These are phyloP conservation scores for Colletotrichum ledebouriae DNA, from an alignment of 2,329 filamentous ascomycete species.

Conservation along the genomic window DNA sequence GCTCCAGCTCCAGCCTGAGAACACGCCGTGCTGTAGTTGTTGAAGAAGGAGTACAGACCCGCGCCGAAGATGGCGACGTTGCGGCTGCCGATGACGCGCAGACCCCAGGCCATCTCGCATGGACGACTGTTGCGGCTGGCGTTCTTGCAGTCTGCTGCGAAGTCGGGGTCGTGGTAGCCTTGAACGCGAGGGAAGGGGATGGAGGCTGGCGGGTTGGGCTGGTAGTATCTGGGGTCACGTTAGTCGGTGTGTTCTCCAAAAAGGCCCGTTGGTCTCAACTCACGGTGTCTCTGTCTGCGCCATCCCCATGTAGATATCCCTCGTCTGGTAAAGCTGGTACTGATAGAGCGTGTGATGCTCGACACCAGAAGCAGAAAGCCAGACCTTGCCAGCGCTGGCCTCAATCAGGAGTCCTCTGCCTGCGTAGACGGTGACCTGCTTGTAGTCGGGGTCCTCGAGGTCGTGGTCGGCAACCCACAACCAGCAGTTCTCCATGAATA, in stretches of 20 bases:
- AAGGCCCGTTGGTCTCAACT: background rate
- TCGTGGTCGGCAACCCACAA: slow-evolving; percentile 67
- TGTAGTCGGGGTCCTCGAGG: slow-evolving; percentile 62
- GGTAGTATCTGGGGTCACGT: slow-evolving; percentile 65
- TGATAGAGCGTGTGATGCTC: slow-evolving; percentile 79
- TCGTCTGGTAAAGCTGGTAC: slow-evolving; percentile 73
- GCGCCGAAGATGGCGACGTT: slow-evolving; percentile 72
- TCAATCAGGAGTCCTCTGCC: slow-evolving; percentile 66
- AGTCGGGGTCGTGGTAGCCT: slow-evolving; percentile 65
- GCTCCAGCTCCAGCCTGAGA: slow-evolving; percentile 56
- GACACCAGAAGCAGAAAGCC: slow-evolving; percentile 74
- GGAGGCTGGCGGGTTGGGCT: slow-evolving; percentile 72
- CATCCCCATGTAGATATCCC: slow-evolving; percentile 73
- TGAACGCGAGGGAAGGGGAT: slow-evolving; percentile 65
- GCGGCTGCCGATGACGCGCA: slow-evolving; percentile 69
- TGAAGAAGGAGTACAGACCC: slow-evolving; percentile 78
- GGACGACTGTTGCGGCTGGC: slow-evolving; percentile 49
- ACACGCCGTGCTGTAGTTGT: slow-evolving; percentile 69
- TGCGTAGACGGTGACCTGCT: slow-evolving; percentile 65
- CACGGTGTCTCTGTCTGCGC: slow-evolving; percentile 73
- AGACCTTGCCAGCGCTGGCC: slow-evolving; percentile 60
- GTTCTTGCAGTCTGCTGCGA: slow-evolving; percentile 57
- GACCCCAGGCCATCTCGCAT: slow-evolving; percentile 74
- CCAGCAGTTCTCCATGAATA: slow-evolving; percentile 62
- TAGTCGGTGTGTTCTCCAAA: background rate